Conservation (phyloP, 164 flowering plant genomes). For the Echeveria elegans region DNA sequence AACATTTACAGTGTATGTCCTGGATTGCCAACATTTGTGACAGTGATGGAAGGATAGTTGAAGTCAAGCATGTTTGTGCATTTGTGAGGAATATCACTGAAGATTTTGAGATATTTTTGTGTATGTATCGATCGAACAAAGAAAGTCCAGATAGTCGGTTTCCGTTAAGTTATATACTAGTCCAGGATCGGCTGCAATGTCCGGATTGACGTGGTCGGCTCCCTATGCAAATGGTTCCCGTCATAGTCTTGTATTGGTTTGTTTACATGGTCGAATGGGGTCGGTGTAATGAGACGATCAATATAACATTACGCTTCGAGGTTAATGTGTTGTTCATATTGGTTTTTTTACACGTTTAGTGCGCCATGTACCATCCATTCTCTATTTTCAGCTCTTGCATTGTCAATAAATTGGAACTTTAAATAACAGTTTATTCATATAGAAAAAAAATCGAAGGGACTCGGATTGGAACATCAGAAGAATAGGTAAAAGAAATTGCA, state of each 20-base stretch:
- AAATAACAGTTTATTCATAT: no score
- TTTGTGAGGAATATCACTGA: background rate
- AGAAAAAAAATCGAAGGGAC: no score
- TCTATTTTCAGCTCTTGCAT: background rate
- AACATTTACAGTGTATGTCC: background rate
- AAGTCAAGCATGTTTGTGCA: background rate
- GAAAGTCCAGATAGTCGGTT: background rate
- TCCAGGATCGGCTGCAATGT: background rate
- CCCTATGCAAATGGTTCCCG: background rate
- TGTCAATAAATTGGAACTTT: background rate
- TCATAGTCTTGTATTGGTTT: background rate
- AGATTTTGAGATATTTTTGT: background rate
- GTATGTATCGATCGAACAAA: background rate
- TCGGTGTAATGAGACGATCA: background rate
- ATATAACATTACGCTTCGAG: background rate
- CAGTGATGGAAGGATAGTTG: background rate
- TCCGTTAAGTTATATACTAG: background rate
- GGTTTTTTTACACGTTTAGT: background rate
- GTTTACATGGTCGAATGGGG: background rate
- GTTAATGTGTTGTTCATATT: background rate
- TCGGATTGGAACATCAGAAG: no score
- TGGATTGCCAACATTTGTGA: background rate
- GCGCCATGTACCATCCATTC: background rate
- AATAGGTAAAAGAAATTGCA: no score
- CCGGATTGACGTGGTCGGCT: constrained; percentile 2